Evolutionary conservation across 352 stramenopile species (phyloP), one percentile per base, ranked within the genome.

Genomic region (Paralagenidium karlingii): DNA sequence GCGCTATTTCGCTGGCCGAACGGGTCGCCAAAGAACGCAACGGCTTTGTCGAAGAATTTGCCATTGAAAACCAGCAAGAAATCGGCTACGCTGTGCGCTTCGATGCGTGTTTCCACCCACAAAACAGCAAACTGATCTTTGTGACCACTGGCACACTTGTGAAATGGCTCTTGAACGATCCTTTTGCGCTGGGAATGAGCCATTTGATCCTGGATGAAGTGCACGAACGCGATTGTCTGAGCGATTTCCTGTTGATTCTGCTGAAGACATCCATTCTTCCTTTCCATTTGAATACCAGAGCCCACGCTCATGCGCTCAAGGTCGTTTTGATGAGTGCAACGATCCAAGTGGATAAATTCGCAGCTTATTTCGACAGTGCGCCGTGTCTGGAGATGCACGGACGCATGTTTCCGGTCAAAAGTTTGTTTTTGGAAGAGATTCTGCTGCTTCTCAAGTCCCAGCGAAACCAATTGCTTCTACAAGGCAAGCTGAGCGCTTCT

Each of bases 141-240:
- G 97, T 87, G 52, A 99, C 95, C n/a, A 98, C 94, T 4, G 95
- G 77, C n/a, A 86, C 71, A 44, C 58, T 96, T 25, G 55, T 96
- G 1, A 83, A 86, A 37, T 90, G 70, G 69, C 66, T 93, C 20
- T 73, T 74, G 32, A 63, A 59, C 39, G 86, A 94, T 41, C 66
- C 76, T 8, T 55, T 75, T 19, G 63, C 91, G 0, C 50, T 38
- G 2, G 79, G 87, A 12, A 95, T 92, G 47, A 96, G 82, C 4
- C 82, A 96, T 43, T 61, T 98, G 26, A 94, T 98, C 36, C 75
- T 98, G 21, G 91, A 98, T 49, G 92, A 98, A 76, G 91, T 97
- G 20, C 87, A 97, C 62, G 92, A 98, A 57, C 78, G 90, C 10
- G 89, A 97, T 49, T 79, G 91, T 38, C 94, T 95, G 45, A 97